Evolutionary conservation across 208 protist species (phyloP).

Genomic region (Acanthamoeba rhysodes): DNA sequence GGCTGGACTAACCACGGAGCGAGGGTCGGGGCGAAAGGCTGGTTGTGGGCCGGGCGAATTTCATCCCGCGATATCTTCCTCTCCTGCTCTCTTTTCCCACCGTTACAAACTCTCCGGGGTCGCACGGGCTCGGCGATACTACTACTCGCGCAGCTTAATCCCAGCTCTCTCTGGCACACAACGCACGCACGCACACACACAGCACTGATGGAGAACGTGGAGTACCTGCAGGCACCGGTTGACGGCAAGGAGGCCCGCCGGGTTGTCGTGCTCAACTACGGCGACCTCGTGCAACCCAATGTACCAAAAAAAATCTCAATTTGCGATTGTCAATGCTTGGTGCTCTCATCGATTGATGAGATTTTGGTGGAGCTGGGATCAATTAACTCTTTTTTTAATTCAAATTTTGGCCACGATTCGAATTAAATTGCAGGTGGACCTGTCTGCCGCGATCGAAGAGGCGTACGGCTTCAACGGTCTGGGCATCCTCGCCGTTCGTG

Average conservation of each 20-base stretch:
- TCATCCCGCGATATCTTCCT: not conserved
- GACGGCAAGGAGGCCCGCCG: not conserved
- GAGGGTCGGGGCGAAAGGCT: not conserved
- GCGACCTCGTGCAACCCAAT: not conserved
- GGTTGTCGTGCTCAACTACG: slow-evolving; percentile 61
- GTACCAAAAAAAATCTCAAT: not conserved
- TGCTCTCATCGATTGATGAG: not conserved
- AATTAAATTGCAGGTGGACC: slow-evolving; percentile 5
- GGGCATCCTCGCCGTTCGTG: slow-evolving; percentile 81
- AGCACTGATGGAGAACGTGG: slow-evolving; percentile 6
- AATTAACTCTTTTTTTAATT: not conserved
- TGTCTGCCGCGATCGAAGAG: slow-evolving; percentile 77
- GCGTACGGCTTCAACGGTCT: slow-evolving; percentile 80
- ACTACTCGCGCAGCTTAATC: no score
- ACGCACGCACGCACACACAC: not conserved
- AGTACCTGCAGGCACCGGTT: slow-evolving; percentile 7
- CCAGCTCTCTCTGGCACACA: no score
- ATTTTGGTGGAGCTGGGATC: not conserved
- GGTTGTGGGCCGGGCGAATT: not conserved
- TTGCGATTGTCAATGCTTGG: not conserved
- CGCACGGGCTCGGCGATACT: no score
- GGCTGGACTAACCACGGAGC: not conserved
- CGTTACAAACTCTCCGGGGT: no score
- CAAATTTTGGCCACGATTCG: not conserved
- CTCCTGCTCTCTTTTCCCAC: no score